Conservation (phyloP, 495 filamentous ascomycete genomes). For the Penicillium desertorum region DNA sequence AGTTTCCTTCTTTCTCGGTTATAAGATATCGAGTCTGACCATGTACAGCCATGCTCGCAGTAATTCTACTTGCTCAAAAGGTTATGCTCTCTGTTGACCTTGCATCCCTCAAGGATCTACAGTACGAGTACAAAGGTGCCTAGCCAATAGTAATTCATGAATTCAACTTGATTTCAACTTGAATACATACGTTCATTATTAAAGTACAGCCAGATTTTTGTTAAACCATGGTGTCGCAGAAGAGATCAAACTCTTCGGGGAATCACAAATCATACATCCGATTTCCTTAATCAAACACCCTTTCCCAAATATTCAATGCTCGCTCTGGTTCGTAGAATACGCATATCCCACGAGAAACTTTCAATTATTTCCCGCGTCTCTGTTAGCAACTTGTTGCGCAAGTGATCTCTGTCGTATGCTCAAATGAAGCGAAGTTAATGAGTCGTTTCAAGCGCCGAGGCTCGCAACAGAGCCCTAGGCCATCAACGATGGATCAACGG, state of each 20-base stretch:
- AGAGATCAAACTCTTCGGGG: slow-evolving; percentile 5
- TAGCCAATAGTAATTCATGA: slow-evolving; percentile 21
- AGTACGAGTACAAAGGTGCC: slow-evolving; percentile 54
- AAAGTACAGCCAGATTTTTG: slow-evolving; percentile 8
- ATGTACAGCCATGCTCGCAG: slow-evolving; percentile 37
- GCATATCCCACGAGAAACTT: neutral
- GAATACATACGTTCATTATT: slow-evolving; percentile 15
- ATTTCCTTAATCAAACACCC: slow-evolving; percentile 1
- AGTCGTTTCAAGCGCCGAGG: neutral
- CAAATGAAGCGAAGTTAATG: neutral
- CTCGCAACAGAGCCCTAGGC: slow-evolving; percentile 15
- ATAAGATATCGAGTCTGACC: neutral
- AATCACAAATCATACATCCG: slow-evolving; percentile 6
- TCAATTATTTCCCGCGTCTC: neutral
- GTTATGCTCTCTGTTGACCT: slow-evolving; percentile 50
- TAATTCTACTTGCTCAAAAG: slow-evolving; percentile 36
- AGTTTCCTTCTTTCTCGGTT: slow-evolving; percentile 8
- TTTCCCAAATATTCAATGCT: neutral
- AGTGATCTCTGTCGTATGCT: neutral
- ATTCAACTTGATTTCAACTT: neutral
- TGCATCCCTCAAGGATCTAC: slow-evolving; percentile 45
- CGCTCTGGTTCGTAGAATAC: neutral
- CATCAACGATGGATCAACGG: slow-evolving; percentile 52
- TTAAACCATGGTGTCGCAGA: slow-evolving; percentile 8
- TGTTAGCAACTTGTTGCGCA: neutral